phyloP scores from a whole-genome alignment of 495 filamentous ascomycete species.

The Hyaloscypha finlandica region DNA sequence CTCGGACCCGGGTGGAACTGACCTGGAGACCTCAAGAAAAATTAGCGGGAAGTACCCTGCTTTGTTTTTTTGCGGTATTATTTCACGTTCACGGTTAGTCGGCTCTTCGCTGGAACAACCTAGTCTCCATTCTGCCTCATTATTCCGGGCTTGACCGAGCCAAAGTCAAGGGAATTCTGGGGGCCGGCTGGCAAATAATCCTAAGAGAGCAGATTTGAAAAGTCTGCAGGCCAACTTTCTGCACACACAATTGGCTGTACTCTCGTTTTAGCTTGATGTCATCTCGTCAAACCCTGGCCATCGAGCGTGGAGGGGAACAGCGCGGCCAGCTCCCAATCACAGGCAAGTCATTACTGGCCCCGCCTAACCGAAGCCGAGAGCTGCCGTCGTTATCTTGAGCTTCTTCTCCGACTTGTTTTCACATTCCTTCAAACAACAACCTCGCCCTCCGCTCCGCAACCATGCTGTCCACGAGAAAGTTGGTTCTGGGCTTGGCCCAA shows the following conservation, averaged over 20 bases:
- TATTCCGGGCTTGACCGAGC: not conserved
- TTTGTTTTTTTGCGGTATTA: slow-evolving; percentile 3
- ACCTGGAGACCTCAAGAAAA: no score
- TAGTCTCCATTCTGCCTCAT: not conserved
- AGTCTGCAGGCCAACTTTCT: not conserved
- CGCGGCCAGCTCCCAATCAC: no score
- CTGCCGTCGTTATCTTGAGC: slow-evolving; percentile 4
- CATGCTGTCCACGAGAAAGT: slow-evolving; percentile 54
- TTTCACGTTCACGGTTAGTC: slow-evolving; percentile 10
- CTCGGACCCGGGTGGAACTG: no score
- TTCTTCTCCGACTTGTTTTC: slow-evolving; percentile 17
- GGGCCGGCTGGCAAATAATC: no score
- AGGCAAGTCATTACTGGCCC: no score
- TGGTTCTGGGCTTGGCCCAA: slow-evolving; percentile 49
- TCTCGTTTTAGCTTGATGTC: not conserved
- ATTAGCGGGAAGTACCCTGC: not conserved
- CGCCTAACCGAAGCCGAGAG: slow-evolving; percentile 3
- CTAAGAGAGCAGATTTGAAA: no score
- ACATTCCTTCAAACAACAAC: slow-evolving; percentile 24
- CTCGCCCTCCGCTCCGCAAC: slow-evolving; percentile 42
- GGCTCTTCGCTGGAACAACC: not conserved
- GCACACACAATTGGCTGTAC: not conserved
- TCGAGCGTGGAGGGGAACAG: no score
- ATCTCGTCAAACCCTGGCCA: not conserved
- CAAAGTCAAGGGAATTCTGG: not conserved